Evolutionary conservation across 75 land plant species (phyloP).

Genomic region (Cupressus sempervirens): DNA sequence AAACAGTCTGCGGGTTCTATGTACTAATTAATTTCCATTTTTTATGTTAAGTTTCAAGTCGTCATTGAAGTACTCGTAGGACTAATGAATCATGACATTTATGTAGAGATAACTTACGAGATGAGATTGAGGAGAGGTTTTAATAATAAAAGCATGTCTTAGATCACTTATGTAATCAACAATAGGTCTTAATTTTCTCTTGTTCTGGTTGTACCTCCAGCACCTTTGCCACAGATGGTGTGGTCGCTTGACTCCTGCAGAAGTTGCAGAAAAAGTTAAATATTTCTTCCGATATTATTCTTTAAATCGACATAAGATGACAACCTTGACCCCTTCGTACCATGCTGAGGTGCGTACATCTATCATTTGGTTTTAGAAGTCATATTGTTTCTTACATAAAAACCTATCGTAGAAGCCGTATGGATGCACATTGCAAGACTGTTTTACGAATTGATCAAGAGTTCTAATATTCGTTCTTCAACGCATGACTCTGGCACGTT

Average conservation of each 20-base stretch:
- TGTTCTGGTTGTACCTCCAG: slow-evolving; percentile 27
- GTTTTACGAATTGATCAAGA: too few relatives aligned
- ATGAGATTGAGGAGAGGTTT: background rate
- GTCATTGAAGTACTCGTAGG: background rate
- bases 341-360: slow-evolving; percentile 79
- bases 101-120: background rate
- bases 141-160: background rate
- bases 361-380: background rate
- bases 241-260: slow-evolving; percentile 60
- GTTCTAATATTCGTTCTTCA: background rate
- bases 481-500: background rate
- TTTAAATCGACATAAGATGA: slow-evolving; percentile 94
- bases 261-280: slow-evolving; percentile 87
- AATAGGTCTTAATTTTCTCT: background rate
- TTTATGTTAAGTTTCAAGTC: background rate
- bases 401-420: background rate
- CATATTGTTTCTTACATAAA: background rate
- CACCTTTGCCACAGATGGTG: slow-evolving; percentile 82
- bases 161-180: background rate
- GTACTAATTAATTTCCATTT: background rate
- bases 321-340: slow-evolving; percentile 89
- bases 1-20: background rate
- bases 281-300: slow-evolving; percentile 91
- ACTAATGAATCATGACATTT: background rate
- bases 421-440: background rate